Evolutionary conservation across 2,329 filamentous ascomycete species (phyloP), one percentile per base, ranked within the genome.

Genomic region (Aspergillus fumigatus): DNA sequence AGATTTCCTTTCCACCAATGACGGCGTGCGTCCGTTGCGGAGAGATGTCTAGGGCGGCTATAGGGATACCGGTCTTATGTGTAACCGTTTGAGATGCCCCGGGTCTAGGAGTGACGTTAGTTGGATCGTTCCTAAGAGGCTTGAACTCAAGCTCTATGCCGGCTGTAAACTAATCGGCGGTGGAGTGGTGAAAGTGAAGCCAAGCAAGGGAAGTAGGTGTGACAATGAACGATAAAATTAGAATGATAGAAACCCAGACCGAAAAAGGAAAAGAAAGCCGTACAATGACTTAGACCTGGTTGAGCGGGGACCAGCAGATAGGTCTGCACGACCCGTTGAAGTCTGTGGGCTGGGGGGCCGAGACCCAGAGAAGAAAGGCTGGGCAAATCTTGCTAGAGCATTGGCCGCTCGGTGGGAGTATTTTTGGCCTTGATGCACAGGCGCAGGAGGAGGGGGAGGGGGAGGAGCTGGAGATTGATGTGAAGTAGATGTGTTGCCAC

Each of bases 61-160:
- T 86, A 59, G 84, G 80, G 53, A 87, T 80, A 48, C 84, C 84
- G n/a, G 85, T 87, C 64, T 80, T 82, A 70, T 87, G 83, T 65
- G 79, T 82, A 56, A 84, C 77, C 62, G 84, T 82, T 65, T 82
- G 80, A 45, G 79, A 80, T 56, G 75, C 76, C 56, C 76, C 76
- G 48, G 78, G 74, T 57, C 77, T 80, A 54, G 51, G 59, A 48
- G 11, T 47, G 43, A 47, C 11, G 43, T 47, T 47, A 47, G 43
- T 26, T 43, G 5, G 23, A 47, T 5, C 19, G 11, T 47, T 47
- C 26, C 43, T 25, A 23, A 26, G 23, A 17, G 43, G 43, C 23
- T 23, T 14, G 19, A 14, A 23, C 43, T 25, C 19, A 47, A 47
- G 43, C 43, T 25, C 21, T 23, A 47, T 47, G 23, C 11, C 4